These are phyloP conservation scores for Wallacemonas collosoma DNA, from an alignment of 208 protist genomes.

Conservation along the genomic window DNA sequence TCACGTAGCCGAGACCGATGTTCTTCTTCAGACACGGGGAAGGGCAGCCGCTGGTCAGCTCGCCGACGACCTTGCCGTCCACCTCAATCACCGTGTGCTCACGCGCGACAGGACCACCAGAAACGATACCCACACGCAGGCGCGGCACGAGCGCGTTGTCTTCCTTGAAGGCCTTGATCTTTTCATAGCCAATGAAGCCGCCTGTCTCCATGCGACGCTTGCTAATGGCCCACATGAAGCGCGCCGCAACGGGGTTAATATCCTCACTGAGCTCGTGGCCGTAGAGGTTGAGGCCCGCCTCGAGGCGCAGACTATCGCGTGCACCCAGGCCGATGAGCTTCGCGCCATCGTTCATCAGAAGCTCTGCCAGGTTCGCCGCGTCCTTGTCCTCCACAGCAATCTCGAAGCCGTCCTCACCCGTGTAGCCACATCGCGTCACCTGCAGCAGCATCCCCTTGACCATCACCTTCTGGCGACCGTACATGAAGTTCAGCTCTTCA, in stretches of 20 bases:
- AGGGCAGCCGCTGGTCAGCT: slow-evolving; percentile 90
- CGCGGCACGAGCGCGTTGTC: slow-evolving; percentile 51
- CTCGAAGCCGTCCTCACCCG: slow-evolving; percentile 99
- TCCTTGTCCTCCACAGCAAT: slow-evolving; percentile 76
- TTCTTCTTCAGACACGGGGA: slow-evolving; percentile 89
- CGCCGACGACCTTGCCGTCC: slow-evolving; percentile 81
- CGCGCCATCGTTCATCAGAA: slow-evolving; percentile 54
- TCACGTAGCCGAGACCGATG: slow-evolving; percentile 94
- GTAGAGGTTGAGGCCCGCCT: slow-evolving; percentile 98
- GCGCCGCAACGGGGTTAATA: slow-evolving; percentile 94
- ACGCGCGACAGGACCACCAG: slow-evolving; percentile 91
- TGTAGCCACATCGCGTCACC: slow-evolving; percentile 96
- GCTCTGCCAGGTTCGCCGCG: slow-evolving; percentile 47
- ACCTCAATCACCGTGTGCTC: slow-evolving; percentile 65
- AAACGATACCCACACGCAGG: slow-evolving; percentile 90
- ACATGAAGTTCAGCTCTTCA: slow-evolving; percentile 85
- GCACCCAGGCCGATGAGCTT: slow-evolving; percentile 93
- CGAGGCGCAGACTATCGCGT: slow-evolving; percentile 95
- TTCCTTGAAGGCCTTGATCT: slow-evolving; percentile 67
- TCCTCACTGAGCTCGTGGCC: slow-evolving; percentile 96
- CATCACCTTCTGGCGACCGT: slow-evolving; percentile 34
- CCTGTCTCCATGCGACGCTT: slow-evolving; percentile 93
- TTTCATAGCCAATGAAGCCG: slow-evolving; percentile 92
- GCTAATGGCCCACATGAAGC: slow-evolving; percentile 94
- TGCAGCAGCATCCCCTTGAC: slow-evolving; percentile 53